A percentile compares a stretch with the other conserved stretches of the same genome.
Evolutionary conservation across 352 stramenopile genomes (phyloP).

Genomic region (Phytopythium cucurbitacearum): DNA sequence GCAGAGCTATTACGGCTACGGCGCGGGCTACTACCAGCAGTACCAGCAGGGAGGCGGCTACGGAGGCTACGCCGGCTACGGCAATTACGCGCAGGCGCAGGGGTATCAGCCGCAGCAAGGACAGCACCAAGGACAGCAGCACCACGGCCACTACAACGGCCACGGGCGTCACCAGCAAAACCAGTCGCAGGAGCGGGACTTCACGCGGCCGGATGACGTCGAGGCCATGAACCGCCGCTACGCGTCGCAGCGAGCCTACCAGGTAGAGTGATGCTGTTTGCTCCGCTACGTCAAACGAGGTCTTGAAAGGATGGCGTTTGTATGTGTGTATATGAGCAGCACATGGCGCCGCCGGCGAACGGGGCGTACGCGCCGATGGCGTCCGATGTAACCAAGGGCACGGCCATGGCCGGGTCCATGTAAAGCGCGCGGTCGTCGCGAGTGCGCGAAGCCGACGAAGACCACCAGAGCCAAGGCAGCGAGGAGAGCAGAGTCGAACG

Average conservation of each 20-base stretch:
- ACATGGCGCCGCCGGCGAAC: constrained; percentile 64
- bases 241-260: constrained; percentile 69
- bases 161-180: constrained; percentile 17
- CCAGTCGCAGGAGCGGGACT: constrained; percentile 56
- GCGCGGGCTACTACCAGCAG: constrained; percentile 51
- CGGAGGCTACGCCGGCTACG: constrained; percentile 40
- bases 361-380: constrained; percentile 64
- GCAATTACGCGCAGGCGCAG: constrained; percentile 42
- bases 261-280: constrained; percentile 43
- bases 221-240: constrained; percentile 79
- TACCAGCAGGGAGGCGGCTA: constrained; percentile 36
- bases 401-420: constrained; percentile 72
- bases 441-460: constrained; percentile 4
- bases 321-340: constrained; percentile 16
- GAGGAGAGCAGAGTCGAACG: constrained; percentile 3
- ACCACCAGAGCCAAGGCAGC: constrained; percentile 1
- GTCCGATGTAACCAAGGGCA: constrained; percentile 61
- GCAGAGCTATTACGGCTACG: constrained; percentile 63
- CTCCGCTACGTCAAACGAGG: background rate
- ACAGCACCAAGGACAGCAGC: constrained; percentile 36
- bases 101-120: constrained; percentile 25
- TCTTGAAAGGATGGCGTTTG: constrained; percentile 5
- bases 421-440: constrained; percentile 16
- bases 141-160: constrained; percentile 24
- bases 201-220: constrained; percentile 68